Evolutionary conservation across 441 rosid species (phyloP).

Genomic region (Kokia cookei): DNA sequence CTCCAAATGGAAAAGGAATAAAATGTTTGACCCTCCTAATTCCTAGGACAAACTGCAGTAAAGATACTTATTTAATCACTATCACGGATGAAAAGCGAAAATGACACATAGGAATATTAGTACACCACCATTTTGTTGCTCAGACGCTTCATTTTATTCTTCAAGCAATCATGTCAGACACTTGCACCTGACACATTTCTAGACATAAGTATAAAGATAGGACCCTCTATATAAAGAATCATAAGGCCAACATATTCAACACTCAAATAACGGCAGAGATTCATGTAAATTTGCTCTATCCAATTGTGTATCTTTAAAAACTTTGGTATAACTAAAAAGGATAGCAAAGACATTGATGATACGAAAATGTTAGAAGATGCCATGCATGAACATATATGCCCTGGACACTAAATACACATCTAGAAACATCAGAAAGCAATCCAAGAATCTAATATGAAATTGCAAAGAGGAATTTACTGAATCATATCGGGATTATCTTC

Average conservation of each 20-base stretch:
- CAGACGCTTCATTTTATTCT: no score
- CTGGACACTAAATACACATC: neutral
- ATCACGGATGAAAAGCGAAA: neutral
- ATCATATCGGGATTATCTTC: neutral
- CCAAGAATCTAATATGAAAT: neutral
- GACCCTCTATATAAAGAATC: neutral
- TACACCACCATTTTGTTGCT: neutral
- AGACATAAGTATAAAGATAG: neutral
- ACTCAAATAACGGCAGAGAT: neutral
- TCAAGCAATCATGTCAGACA: no score
- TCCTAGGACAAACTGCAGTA: neutral
- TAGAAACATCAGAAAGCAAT: neutral
- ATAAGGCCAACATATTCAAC: neutral
- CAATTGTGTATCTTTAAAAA: neutral
- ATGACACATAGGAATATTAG: neutral
- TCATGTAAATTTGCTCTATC: neutral
- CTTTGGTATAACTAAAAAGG: neutral
- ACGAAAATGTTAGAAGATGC: neutral
- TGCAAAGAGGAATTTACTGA: neutral
- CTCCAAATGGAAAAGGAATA: neutral
- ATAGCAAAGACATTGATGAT: neutral
- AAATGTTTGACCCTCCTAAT: neutral
- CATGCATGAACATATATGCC: neutral
- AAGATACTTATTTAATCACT: neutral
- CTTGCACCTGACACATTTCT: neutral